These are phyloP conservation scores for Cystobasidiaceae sp. DNA, from an alignment of 1,284 basidiomycete genomes.

Conservation along the genomic window DNA sequence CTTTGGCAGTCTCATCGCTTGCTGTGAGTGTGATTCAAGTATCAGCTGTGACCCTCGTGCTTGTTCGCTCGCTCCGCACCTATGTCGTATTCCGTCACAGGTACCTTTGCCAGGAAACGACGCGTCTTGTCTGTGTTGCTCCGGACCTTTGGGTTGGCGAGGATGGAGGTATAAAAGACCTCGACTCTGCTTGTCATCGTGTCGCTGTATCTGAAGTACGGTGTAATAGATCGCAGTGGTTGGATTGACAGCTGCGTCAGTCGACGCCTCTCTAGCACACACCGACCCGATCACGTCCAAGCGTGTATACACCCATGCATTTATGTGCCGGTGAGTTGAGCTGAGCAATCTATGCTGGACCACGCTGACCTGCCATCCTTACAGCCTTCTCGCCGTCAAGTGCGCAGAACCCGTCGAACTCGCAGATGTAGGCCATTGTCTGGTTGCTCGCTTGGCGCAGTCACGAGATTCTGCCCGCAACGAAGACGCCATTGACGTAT, in stretches of 20 bases:
- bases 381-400: slow-evolving; percentile 41
- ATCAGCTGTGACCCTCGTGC: too few species aligned
- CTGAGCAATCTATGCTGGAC: background rate
- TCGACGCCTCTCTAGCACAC: background rate
- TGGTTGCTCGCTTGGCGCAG: background rate
- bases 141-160: slow-evolving; percentile 23
- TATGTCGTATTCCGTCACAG: slow-evolving; percentile 17
- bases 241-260: background rate
- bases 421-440: slow-evolving; percentile 26
- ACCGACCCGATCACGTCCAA: background rate
- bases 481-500: slow-evolving; percentile 1
- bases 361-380: background rate
- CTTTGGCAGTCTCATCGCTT: slow-evolving; percentile 25
- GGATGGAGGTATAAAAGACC: slow-evolving; percentile 28
- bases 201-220: background rate
- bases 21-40: background rate
- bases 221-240: background rate
- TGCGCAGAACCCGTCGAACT: slow-evolving; percentile 39
- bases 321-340: slow-evolving; percentile 27
- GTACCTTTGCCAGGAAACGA: slow-evolving; percentile 25
- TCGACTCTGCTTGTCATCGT: slow-evolving; percentile 31
- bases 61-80: background rate
- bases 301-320: background rate
- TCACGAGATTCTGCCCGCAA: too few species aligned
- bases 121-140: slow-evolving; percentile 22